Evolutionary conservation across 2,329 filamentous ascomycete genomes (phyloP), one percentile per base, ranked within the genome.

Genomic region (Triangularia setosa): DNA sequence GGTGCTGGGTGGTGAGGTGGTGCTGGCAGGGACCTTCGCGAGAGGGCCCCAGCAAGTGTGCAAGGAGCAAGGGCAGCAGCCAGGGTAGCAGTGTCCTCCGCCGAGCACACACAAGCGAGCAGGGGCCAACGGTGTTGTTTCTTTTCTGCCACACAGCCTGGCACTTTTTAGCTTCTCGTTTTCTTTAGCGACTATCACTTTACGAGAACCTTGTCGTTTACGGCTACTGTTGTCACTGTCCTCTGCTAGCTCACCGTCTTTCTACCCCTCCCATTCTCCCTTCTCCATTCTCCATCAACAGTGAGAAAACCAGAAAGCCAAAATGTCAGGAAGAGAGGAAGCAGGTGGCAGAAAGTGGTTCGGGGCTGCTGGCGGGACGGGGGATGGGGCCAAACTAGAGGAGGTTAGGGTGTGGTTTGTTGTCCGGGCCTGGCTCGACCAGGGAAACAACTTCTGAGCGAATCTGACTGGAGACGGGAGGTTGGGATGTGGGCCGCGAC

Each of bases 351-450:
- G 44, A 52, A 23, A 21, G 44, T 52, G 44, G 44, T 23, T 16
- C 44, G n/a, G 44, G 44, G 21, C n/a, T 23, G n/a, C 21, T 16
- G 27, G 27, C 27, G 8, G 27, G 27, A 28, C 8, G 27, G 27
- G 30, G 30, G 30, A 33, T 55, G 52, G 52, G 52, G 52, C 48
- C 21, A 53, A 53, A 18, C 48, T 23, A 53, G 48, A 53, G 48
- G 18, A 53, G 60, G 53, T 57, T 62, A 48, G 60, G 60, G 33
- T 52, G 33, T 60, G 68, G 67, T 68, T 69, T 68, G 68, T 40
- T 69, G 66, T 66, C 64, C 63, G 58, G 66, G 64, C 67, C 66
- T 66, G 54, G 64, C 64, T 65, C 53, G 66, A 63, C 64, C 68
- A 65, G 63, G 66, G 63, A 68, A 48, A 68, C 61, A 28, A 63